Base-by-base conservation (phyloP, 2,329 filamentous ascomycete genomes). In the Hypoxylon sp. region DNA sequence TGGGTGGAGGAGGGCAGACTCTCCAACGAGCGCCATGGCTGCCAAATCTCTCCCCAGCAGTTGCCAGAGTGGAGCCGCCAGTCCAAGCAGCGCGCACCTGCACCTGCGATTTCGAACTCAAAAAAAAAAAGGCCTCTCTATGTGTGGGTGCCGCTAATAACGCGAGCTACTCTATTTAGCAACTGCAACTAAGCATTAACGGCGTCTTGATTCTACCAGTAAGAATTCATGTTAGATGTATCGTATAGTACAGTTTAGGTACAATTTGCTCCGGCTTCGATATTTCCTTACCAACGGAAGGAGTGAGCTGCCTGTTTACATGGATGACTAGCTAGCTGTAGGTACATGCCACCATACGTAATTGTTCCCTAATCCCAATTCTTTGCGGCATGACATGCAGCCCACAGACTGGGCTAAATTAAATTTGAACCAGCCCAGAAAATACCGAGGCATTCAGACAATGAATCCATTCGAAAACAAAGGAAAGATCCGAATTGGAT, bases 1-100 rank as follows among this genome's bases (percentile, higher is more conserved):
- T 49, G 54, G 61, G 55, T 58, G 56, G 60, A 60, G 56, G 60
- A 57, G 47, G 42, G 44, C 51, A 37, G 37, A 41, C 50, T 26
- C 45, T 46, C 50, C 48, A 43, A 51, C 47, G 42, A 30, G 43
- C 41, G 45, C 54, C 37, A 54, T 40, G 50, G 30, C 50, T 41
- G 32, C 45, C 50, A 53, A 42, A 49, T 27, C 36, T 23, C 20
- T 41, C 19, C 45, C 42, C 30, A 53, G 50, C 51, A 59, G 52
- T 51, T 51, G 45, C 47, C 32, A 55, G 48, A 47, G 54, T 60
- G 56, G 57, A 57, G 43, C 52, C 43, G 29, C 49, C 38, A 56
- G 45, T 50, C 46, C 44, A 56, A 48, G 20, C 16, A 5, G 21
- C 21, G 21, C 36, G 19, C 36, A 34, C 25, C 26, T 40, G 42